Conservation (phyloP, 768 basidiomycete species). For the Auricularia heimuer region DNA sequence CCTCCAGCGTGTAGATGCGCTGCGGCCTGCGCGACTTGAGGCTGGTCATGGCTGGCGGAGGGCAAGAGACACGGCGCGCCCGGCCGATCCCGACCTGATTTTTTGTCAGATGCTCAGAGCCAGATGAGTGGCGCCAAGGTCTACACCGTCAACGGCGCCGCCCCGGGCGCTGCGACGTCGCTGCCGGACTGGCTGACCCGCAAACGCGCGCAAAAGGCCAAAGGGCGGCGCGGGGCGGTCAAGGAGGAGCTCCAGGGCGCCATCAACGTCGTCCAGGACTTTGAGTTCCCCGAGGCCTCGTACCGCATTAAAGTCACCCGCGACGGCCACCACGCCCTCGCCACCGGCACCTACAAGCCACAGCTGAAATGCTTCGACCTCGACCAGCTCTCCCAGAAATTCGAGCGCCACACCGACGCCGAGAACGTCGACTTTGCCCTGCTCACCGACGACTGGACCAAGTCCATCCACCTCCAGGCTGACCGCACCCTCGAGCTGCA, state of each 20-base stretch:
- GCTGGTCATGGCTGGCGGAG: neutral
- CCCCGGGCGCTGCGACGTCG: constrained; percentile 77
- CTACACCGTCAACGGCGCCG: constrained; percentile 92
- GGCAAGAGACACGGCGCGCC: neutral
- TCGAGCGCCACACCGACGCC: constrained; percentile 89
- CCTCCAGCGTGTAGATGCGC: constrained; percentile 55
- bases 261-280: constrained; percentile 88
- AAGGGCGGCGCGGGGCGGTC: constrained; percentile 43
- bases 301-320: constrained; percentile 83
- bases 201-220: constrained; percentile 54
- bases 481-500: constrained; percentile 93
- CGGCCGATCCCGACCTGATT: neutral
- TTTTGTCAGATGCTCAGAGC: too few relatives aligned
- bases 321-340: constrained; percentile 87
- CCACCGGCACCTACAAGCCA: constrained; percentile 96
- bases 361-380: constrained; percentile 95
- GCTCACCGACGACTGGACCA: constrained; percentile 97
- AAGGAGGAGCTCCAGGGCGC: constrained; percentile 74
- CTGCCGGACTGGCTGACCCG: constrained; percentile 90
- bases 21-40: neutral
- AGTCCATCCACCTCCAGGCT: constrained; percentile 91
- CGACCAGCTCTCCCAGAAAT: constrained; percentile 84
- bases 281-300: constrained; percentile 95
- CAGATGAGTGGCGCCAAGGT: constrained; percentile 38
- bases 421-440: constrained; percentile 99